These are phyloP conservation scores for Jamesozyma rosinii DNA, from an alignment of 805 yeast genomes.

Conservation along the genomic window DNA sequence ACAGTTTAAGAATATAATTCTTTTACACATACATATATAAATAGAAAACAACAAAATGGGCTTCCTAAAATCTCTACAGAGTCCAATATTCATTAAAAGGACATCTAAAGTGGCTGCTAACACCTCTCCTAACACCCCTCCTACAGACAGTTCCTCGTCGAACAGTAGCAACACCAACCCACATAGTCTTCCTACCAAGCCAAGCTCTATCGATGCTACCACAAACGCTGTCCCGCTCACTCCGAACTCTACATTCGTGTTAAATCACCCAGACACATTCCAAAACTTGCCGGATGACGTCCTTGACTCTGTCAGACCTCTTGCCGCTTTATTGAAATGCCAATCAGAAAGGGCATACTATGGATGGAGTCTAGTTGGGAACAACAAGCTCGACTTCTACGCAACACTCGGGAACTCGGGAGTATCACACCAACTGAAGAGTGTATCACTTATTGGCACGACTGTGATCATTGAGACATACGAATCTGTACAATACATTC, in stretches of 20 bases:
- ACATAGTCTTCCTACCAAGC: constrained; percentile 2
- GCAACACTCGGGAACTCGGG: neutral
- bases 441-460: constrained; percentile 4
- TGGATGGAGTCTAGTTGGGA: constrained; percentile 4
- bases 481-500: neutral
- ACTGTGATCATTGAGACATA: neutral
- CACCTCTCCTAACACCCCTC: neutral
- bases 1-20: too few relatives aligned
- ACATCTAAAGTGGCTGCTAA: neutral
- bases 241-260: neutral
- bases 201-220: neutral
- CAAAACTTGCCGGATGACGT: constrained; percentile 11
- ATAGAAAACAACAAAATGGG: constrained; percentile 3
- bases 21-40: neutral
- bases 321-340: constrained; percentile 11
- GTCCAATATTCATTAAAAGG: constrained; percentile 7
- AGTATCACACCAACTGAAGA: neutral
- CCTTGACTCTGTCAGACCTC: constrained; percentile 8
- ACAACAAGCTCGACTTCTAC: constrained; percentile 1
- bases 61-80: constrained; percentile 6
- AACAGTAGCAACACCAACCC: constrained; percentile 1
- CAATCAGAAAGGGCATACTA: constrained; percentile 11
- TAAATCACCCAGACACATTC: constrained; percentile 1
- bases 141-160: constrained; percentile 1
- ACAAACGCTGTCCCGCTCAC: neutral